Evolutionary conservation across 1,284 basidiomycete species (phyloP), one percentile per base, ranked within the genome.

Genomic region (Pseudozyma sp.): DNA sequence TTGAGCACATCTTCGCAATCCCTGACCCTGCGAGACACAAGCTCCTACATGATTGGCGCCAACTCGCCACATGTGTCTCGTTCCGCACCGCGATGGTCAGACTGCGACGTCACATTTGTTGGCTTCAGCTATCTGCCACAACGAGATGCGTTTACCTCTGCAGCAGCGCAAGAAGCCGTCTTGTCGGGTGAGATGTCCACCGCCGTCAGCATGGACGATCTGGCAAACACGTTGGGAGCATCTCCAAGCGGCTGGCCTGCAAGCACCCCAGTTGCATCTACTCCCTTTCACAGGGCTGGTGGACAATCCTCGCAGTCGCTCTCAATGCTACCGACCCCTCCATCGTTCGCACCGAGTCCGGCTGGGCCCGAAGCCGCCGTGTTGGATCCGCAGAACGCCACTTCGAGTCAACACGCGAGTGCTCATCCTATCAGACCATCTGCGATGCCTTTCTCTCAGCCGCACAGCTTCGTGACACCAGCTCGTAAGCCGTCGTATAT

Each of bases 71-170:
- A 39, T 40, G 40, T 61, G 17, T 45, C 50, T 17, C 62, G 60
- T 30, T 54, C 54, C 8, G 60, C 61, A 11, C 64, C 64, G 29
- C 53, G 68, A 11, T 81, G 78, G 73, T 74, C 72, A 7, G 78
- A 81, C 30, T 63, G 79, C 53, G 77, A 80, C 47, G 50, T 60
- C 10, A 63, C 76, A 14, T 79, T 80, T 44, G 54, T 71, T 34
- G 80, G 78, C 0, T 81, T 81, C 55, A 78, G 78, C 59, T 72
- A 70, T 46, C 58, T 80, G n/a, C 80, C 80, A 3, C 52, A 54
- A 1, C 47, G 72, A 5, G 54, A 56, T 30, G 72, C 77, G 6
- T 79, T 81, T 33, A 10, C 40, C 6, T 7, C 43, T 14, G 17
- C 52, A 4, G 30, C 40, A 3, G 37, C 29, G 6, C 39, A 5